Conservation (phyloP, 176 grass and related monocot species). For the Aegilops sharonensis region DNA sequence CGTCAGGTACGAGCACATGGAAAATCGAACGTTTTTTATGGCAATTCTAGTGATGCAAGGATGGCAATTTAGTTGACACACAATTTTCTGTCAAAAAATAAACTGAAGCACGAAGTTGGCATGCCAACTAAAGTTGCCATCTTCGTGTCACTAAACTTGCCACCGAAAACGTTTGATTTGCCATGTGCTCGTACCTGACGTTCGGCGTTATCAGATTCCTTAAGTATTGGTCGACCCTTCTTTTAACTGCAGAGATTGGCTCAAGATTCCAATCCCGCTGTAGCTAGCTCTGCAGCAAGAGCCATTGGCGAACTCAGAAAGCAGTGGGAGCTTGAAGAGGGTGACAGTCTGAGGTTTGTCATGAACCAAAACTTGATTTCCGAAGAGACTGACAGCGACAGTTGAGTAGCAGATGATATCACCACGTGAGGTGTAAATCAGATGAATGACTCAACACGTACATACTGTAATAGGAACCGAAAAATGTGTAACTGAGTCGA, state of each 20-base stretch:
- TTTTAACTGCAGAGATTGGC: constrained; percentile 67
- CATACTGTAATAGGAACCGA: not conserved
- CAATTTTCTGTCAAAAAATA: no score
- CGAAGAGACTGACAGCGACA: constrained; percentile 22
- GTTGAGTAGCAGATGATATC: constrained; percentile 24
- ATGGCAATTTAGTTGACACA: no score
- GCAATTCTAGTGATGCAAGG: no score
- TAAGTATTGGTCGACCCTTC: not conserved
- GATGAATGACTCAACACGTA: not conserved
- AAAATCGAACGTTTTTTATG: no score
- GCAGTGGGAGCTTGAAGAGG: constrained; percentile 98
- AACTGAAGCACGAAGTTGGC: no score
- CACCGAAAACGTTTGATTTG: no score
- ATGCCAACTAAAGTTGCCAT: no score
- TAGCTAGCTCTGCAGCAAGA: constrained; percentile 70
- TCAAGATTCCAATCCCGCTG: constrained; percentile 77
- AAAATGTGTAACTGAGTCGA: not conserved
- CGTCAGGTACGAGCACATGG: no score
- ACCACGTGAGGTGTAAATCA: constrained; percentile 5
- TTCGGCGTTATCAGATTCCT: no score
- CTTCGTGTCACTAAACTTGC: no score
- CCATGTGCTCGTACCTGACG: no score
- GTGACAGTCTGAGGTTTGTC: constrained; percentile 82
- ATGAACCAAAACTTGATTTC: constrained; percentile 49
- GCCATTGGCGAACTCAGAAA: constrained; percentile 82